Conservation (phyloP, 1,139 yeast species). For the Zygoascus meyerae region DNA sequence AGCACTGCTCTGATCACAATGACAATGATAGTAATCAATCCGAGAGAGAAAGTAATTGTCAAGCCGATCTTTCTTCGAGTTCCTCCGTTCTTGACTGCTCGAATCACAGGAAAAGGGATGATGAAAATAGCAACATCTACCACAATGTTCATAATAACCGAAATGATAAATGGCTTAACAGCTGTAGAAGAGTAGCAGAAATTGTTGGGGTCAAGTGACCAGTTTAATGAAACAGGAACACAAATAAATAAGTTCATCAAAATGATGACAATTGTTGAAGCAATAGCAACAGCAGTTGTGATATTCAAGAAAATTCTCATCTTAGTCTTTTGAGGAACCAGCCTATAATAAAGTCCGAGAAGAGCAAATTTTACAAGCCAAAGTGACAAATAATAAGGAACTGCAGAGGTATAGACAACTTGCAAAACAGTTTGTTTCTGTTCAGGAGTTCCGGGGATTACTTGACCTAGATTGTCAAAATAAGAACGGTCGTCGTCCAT, state of each 20-base stretch:
- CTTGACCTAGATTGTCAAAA: slow-evolving; percentile 20
- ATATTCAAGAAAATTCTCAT: slow-evolving; percentile 22
- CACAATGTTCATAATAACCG: slow-evolving; percentile 26
- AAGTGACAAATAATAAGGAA: slow-evolving; percentile 28
- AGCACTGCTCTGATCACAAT: slow-evolving; percentile 26
- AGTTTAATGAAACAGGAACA: slow-evolving; percentile 28
- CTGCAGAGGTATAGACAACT: slow-evolving; percentile 27
- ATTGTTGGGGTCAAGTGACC: slow-evolving; percentile 23
- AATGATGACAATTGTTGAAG: slow-evolving; percentile 20
- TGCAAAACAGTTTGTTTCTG: slow-evolving; percentile 23
- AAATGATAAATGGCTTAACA: slow-evolving; percentile 25
- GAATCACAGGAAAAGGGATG: slow-evolving; percentile 29
- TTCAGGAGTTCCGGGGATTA: slow-evolving; percentile 19
- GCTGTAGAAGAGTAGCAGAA: slow-evolving; percentile 30
- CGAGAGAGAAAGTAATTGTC: slow-evolving; percentile 28
- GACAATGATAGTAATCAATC: slow-evolving; percentile 27
- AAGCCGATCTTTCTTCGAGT: slow-evolving; percentile 24
- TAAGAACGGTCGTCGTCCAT: slow-evolving; percentile 28
- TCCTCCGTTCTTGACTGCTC: slow-evolving; percentile 19
- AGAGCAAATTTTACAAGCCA: slow-evolving; percentile 31
- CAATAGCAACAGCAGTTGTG: slow-evolving; percentile 18
- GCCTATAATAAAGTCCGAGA: slow-evolving; percentile 27
- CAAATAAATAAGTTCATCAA: slow-evolving; percentile 27
- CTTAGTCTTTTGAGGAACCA: slow-evolving; percentile 26
- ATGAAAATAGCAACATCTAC: slow-evolving; percentile 27